phyloP scores from a whole-genome alignment of 805 yeast genomes.

The Komagataella pseudopastoris region DNA sequence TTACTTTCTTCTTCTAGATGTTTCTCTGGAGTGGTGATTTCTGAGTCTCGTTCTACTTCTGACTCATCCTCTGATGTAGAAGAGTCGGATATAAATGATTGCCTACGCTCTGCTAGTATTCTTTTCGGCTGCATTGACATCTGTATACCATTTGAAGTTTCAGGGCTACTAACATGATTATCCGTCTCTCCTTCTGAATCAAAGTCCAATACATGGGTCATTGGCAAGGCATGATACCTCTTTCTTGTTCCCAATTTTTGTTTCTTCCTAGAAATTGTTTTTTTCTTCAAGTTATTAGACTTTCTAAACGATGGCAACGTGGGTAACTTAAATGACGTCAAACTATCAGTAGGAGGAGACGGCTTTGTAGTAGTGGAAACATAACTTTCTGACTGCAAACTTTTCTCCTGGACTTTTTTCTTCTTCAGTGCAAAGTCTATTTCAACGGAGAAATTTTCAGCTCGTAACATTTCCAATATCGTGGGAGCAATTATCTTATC shows the following conservation, averaged over 20 bases:
- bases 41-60: constrained; percentile 12
- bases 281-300: neutral
- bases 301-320: constrained; percentile 11
- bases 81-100: constrained; percentile 7
- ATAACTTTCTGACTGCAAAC: neutral
- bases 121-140: constrained; percentile 12
- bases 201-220: constrained; percentile 41
- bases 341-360: constrained; percentile 7
- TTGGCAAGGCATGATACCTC: constrained; percentile 24
- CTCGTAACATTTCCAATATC: constrained; percentile 14
- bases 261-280: constrained; percentile 2
- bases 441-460: neutral
- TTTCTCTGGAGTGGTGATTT: neutral
- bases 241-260: constrained; percentile 5
- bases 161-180: constrained; percentile 9
- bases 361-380: neutral
- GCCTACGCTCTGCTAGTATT: constrained; percentile 9
- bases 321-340: constrained; percentile 4
- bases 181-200: constrained; percentile 22
- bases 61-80: constrained; percentile 18
- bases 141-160: neutral
- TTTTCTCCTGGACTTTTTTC: neutral
- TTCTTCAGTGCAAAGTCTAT: constrained; percentile 1
- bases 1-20: constrained; percentile 4
- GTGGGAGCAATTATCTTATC: constrained; percentile 62